A percentile compares a stretch with the other conserved stretches of the same genome.
These are phyloP conservation scores for Apocynum venetum DNA, from an alignment of 257 asterid genomes.

Conservation along the genomic window DNA sequence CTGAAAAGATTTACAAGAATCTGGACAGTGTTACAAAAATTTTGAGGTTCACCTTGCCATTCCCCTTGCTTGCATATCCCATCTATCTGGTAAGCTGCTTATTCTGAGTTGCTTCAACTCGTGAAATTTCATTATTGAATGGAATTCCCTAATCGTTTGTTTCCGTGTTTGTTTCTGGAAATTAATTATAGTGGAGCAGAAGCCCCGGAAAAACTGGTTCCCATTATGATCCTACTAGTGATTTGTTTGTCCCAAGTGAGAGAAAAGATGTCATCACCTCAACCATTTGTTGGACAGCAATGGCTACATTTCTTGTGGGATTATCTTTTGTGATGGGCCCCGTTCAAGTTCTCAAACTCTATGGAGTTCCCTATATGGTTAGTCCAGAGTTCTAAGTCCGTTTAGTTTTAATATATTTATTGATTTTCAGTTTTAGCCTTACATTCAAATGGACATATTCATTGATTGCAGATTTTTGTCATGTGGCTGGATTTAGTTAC, in stretches of 20 bases:
- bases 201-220: conserved; percentile 94
- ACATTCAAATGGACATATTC: background rate
- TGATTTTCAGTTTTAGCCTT: background rate
- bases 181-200: conserved; percentile 66
- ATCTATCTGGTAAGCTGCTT: conserved; percentile 59
- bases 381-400: conserved; percentile 14
- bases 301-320: conserved; percentile 74
- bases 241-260: conserved; percentile 76
- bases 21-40: conserved; percentile 56
- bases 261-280: conserved; percentile 81
- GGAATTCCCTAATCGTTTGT: background rate
- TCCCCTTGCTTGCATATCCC: conserved; percentile 90
- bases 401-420: background rate
- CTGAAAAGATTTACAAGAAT: conserved; percentile 55
- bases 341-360: conserved; percentile 67
- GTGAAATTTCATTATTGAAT: background rate
- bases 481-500: conserved; percentile 48
- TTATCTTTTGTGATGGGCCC: conserved; percentile 78
- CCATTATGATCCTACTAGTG: conserved; percentile 81
- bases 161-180: conserved; percentile 1
- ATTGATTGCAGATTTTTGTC: conserved; percentile 32
- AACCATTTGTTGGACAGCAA: conserved; percentile 76
- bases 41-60: conserved; percentile 82
- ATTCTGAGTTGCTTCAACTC: conserved; percentile 7
- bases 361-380: conserved; percentile 85